phyloP scores from a whole-genome alignment of 2,329 filamentous ascomycete species.

The Venturia effusa region DNA sequence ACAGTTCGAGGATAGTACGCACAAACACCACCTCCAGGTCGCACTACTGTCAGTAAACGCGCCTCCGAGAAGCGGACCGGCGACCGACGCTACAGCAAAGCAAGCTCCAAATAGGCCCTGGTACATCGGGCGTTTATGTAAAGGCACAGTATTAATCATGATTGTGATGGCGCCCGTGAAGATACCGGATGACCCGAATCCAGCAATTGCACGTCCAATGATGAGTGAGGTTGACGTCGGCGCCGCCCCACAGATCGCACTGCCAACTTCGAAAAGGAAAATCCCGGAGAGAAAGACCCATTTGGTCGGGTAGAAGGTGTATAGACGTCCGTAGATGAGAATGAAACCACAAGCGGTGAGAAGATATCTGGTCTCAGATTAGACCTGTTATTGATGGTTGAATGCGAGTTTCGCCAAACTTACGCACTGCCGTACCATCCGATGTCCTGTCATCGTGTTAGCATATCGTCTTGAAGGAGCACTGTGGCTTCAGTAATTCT shows the following conservation, averaged over 20 bases:
- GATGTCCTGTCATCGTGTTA: conserved; percentile 1
- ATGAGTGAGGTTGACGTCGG: conserved; percentile 14
- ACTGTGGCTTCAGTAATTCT: too few species aligned
- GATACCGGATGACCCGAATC: conserved; percentile 14
- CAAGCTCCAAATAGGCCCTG: conserved; percentile 12
- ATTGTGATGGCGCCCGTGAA: conserved; percentile 14
- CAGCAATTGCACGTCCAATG: conserved; percentile 15
- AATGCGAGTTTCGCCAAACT: neutral
- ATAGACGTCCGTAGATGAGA: conserved; percentile 12
- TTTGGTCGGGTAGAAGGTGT: conserved; percentile 13
- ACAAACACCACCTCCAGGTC: conserved; percentile 16
- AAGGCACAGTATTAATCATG: conserved; percentile 12
- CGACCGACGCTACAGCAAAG: conserved; percentile 13
- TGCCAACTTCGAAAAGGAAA: conserved; percentile 14
- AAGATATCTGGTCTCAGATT: conserved; percentile 4
- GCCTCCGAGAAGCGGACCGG: conserved; percentile 17
- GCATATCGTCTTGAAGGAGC: neutral
- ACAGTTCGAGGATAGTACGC: neutral
- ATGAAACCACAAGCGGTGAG: conserved; percentile 11
- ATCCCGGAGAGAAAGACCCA: conserved; percentile 11
- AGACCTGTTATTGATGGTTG: neutral
- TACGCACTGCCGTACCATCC: conserved; percentile 12
- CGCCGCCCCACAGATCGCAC: conserved; percentile 14
- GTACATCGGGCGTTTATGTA: conserved; percentile 15
- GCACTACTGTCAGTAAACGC: conserved; percentile 13